Evolutionary conservation across 345 rosid species (phyloP).

Genomic region (Isatis tinctoria): DNA sequence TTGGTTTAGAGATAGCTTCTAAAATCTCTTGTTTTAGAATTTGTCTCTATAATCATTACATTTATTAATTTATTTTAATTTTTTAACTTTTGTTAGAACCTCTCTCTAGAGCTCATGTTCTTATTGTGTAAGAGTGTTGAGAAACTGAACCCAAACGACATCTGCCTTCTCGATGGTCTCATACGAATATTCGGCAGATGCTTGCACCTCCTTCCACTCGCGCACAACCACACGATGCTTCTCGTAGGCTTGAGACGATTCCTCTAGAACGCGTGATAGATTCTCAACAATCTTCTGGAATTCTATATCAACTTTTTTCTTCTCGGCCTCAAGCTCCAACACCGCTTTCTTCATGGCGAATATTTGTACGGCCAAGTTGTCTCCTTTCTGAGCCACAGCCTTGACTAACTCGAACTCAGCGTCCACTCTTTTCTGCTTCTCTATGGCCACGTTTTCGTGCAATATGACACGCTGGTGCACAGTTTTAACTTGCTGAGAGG

Average conservation of each 20-base stretch:
- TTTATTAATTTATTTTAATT: no score
- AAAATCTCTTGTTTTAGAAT: no score
- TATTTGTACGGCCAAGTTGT: background rate
- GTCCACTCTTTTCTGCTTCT: background rate
- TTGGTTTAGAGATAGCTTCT: no score
- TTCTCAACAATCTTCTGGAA: background rate
- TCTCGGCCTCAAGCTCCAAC: conserved; percentile 15
- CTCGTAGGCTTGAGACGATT: background rate
- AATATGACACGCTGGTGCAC: background rate
- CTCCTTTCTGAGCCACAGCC: conserved; percentile 11
- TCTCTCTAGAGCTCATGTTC: no score
- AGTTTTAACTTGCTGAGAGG: background rate
- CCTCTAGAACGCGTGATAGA: conserved; percentile 2
- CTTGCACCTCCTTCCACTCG: conserved; percentile 4
- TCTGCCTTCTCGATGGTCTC: conserved; percentile 11
- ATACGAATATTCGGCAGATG: background rate
- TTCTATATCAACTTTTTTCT: background rate
- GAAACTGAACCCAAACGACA: conserved; percentile 13
- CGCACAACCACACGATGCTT: background rate
- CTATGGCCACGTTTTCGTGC: background rate
- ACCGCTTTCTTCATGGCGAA: background rate
- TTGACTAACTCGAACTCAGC: background rate
- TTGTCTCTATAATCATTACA: no score
- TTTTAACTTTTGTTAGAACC: no score
- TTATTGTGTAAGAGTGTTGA: background rate